Evolutionary conservation across 768 basidiomycete genomes (phyloP), one percentile per base, ranked within the genome.

Genomic region (Leccinum arenicola): DNA sequence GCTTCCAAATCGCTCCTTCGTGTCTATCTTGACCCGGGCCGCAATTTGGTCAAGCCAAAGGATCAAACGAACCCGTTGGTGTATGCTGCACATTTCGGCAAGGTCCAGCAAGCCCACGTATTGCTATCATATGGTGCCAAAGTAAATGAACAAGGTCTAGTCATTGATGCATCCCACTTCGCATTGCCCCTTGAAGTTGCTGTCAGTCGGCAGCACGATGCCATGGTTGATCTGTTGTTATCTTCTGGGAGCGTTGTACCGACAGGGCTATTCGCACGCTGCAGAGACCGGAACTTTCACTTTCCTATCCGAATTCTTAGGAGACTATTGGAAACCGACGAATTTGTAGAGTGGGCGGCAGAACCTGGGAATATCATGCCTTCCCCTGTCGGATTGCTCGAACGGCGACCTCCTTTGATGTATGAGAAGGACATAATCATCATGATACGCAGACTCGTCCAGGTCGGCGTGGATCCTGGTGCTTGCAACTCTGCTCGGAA

Each of bases 51-150:
- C n/a, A 15, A 35, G 15, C 17, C 40, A 19, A 53, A 19, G 27
- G 2, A 56, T 25, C 45, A 17, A 36, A 58, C 54, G 14, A 63
- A 63, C 17, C 62, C 62, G 3, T 38, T 63, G 31, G 17, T 63
- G 27, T 62, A 63, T 15, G 61, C 56, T 17, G 56, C 62, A 21
- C 25, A 63, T 7, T 63, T 63, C 7, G 56, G 56, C 9, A 63
- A 49, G 45, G 4, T 12, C 8, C 17, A 40, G 9, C 61, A 63
- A 8, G 61, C 61, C 3, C 21, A 29, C 27, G 3, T 52, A 1
- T 47, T 62, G 14, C 48, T 62, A 2, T 50, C 14, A 15, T 21
- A 10, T 1, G 61, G 60, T 5, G 45, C 52, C 2, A 35, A 62
- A 29, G 52, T 62, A 12, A 57, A 62, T 17, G 48, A 57, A 19